Percentiles rank a stretch among this genome's conserved stretches.
Conservation (phyloP, 768 basidiomycete genomes). For the Jaapia argillacea region DNA sequence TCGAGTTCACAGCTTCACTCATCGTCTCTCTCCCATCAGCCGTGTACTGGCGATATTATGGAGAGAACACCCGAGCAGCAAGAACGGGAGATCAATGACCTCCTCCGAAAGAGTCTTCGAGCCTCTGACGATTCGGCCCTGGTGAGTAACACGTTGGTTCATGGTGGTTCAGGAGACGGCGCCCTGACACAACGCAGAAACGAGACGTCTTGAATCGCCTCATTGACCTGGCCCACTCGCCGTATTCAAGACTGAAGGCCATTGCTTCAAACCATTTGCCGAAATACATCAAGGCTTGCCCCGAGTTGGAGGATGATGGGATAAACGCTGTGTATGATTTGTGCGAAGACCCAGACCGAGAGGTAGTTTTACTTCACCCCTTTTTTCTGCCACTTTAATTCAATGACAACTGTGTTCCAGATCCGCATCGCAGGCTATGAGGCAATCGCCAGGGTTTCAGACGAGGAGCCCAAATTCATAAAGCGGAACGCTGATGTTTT, state of each 20-base stretch:
- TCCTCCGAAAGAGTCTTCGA: slow-evolving; percentile 35
- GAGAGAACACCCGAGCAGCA: slow-evolving; percentile 21
- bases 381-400: not conserved
- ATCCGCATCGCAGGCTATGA: slow-evolving; percentile 63
- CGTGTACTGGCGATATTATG: no score
- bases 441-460: slow-evolving; percentile 43
- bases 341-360: slow-evolving; percentile 55
- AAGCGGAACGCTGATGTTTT: slow-evolving; percentile 68
- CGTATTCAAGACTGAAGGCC: slow-evolving; percentile 36
- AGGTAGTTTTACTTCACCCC: slow-evolving; percentile 23
- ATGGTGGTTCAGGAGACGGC: slow-evolving; percentile 1
- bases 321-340: slow-evolving; percentile 75
- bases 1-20: no score
- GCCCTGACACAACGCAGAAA: slow-evolving; percentile 36
- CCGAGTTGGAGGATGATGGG: slow-evolving; percentile 62
- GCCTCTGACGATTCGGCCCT: slow-evolving; percentile 24
- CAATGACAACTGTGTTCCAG: slow-evolving; percentile 20
- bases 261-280: slow-evolving; percentile 50
- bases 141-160: slow-evolving; percentile 19
- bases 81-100: slow-evolving; percentile 26
- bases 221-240: slow-evolving; percentile 42
- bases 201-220: slow-evolving; percentile 41
- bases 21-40: no score
- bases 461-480: slow-evolving; percentile 43
- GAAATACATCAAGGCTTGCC: slow-evolving; percentile 53